Evolutionary conservation across 2,329 filamentous ascomycete species (phyloP), one percentile per base, ranked within the genome.

Genomic region (Onygena corvina): DNA sequence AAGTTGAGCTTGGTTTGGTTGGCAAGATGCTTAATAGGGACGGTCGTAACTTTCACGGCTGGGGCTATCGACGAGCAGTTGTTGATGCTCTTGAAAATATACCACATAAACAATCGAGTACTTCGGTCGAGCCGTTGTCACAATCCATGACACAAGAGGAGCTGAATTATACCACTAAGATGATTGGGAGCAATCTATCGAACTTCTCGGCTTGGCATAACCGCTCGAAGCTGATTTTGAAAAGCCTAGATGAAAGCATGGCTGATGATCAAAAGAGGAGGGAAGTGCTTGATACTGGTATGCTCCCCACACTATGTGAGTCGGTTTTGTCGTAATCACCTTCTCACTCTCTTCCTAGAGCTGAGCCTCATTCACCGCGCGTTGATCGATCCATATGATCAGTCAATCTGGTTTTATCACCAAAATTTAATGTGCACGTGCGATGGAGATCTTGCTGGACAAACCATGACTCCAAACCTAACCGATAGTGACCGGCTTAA

Each of bases 121-220:
- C 29, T 5, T 42, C 48, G 8, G 47, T 16, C 3, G 48, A 47
- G 7, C 36, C 48, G 5, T 29, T 47, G 18, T 76, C 75, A 1
- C 64, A 66, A 46, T 85, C 78, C 63, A 79, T 94, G 74, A 79
- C 79, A 1, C 83, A 94, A 65, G 61, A 74, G 12, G 92, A 98
- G 64, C 92, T 94, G 57, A 80, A 78, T 30, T 96, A 95, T 66
- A 95, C 92, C 1, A 89, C 83, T 11, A 84, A 79, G 61, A 95
- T 90, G 86, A 87, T 95, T 58, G 71, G 76, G 34, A 71, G 68
- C n/a, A 85, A 93, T 58, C 72, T 98, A 44, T 94, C 86, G 34
- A 98, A 98, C 64, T 98, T 96, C 64, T 95, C 88, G 3, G 92
- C 92, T 1, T 96, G 92, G 90, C 92, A 98, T 64, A 84, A 84